phyloP scores from a whole-genome alignment of 805 yeast species.

The Wickerhamiella dianesei region DNA sequence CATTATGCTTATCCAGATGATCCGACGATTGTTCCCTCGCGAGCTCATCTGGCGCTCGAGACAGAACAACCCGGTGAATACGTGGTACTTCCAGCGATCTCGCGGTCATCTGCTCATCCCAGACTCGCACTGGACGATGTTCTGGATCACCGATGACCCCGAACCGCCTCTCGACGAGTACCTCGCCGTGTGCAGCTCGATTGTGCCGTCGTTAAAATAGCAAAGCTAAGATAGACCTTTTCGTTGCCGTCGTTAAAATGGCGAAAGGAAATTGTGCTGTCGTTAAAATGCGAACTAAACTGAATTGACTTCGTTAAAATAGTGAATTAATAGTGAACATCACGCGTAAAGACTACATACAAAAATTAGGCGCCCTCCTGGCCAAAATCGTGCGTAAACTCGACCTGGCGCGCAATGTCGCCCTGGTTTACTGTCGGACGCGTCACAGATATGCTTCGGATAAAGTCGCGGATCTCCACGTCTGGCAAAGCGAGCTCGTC shows the following conservation, averaged over 20 bases:
- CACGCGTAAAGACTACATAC: too few species aligned
- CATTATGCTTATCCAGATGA: slow-evolving; percentile 70
- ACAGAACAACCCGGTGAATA: slow-evolving; percentile 76
- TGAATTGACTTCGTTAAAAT: too few species aligned
- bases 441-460: slow-evolving; percentile 79
- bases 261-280: too few species aligned
- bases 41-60: slow-evolving; percentile 88
- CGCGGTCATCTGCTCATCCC: slow-evolving; percentile 47
- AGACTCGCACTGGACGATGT: slow-evolving; percentile 30
- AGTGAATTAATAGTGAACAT: neutral
- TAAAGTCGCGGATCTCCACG: slow-evolving; percentile 77
- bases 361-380: slow-evolving; percentile 71
- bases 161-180: slow-evolving; percentile 34
- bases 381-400: slow-evolving; percentile 90
- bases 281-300: too few species aligned
- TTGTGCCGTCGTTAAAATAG: slow-evolving; percentile 39
- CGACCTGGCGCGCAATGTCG: slow-evolving; percentile 70
- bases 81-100: slow-evolving; percentile 94
- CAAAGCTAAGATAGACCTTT: too few species aligned
- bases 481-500: slow-evolving; percentile 86
- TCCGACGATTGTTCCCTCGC: slow-evolving; percentile 46
- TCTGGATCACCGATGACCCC: slow-evolving; percentile 30
- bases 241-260: too few species aligned
- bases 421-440: slow-evolving; percentile 87
- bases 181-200: slow-evolving; percentile 38